Evolutionary conservation across 2,329 filamentous ascomycete genomes (phyloP), one percentile per base, ranked within the genome.

Genomic region (Atkinsonella hypoxylon): DNA sequence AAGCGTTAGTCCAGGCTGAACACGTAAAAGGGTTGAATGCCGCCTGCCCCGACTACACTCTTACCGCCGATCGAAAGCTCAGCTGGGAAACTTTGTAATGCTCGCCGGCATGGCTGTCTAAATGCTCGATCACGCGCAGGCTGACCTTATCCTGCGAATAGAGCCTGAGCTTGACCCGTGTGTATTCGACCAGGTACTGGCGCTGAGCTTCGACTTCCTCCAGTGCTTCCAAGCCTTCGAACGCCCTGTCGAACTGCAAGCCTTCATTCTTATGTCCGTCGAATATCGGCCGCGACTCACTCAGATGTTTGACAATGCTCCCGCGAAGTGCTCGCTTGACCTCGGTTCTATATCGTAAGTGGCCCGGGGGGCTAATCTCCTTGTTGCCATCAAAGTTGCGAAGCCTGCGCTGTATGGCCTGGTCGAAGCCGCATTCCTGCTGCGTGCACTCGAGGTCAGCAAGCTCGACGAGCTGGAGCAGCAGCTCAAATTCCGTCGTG

Each of bases 171-270:
- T 55, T 53, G 1, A 32, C 36, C 18, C 53, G 54, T 6, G 62
- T 61, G 11, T 56, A 56, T 15, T 55, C 50, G 8, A 66, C 45
- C 5, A 66, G 55, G 9, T 57, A 56, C 15, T 59, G 55, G 5
- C 66, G 62, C 41, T 66, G 64, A 32, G 58, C 50, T 48, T 69
- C 67, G 45, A 65, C 57, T 11, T 58, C 55, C 51, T 68, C 64
- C 4, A 69, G 55, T 26, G 57, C 58, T 1, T 57, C 62, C 2
- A 69, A 55, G 1, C 62, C 67, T 12, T 62, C 57, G 49, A 69
- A 60, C 2, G 57, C 61, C 2, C 46, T 52, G 8, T 50, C 44
- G 12, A 52, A 36, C 44, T 62, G 51, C n/a, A 67, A 57, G 2
- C 63, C 65, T 13, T 61, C 62, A 36, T 61, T 50, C n/a, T 58